A percentile compares a stretch with the other conserved stretches of the same genome.
These are phyloP conservation scores for Zoysia pacifica DNA, from an alignment of 176 grass and related monocot genomes.

Conservation along the genomic window DNA sequence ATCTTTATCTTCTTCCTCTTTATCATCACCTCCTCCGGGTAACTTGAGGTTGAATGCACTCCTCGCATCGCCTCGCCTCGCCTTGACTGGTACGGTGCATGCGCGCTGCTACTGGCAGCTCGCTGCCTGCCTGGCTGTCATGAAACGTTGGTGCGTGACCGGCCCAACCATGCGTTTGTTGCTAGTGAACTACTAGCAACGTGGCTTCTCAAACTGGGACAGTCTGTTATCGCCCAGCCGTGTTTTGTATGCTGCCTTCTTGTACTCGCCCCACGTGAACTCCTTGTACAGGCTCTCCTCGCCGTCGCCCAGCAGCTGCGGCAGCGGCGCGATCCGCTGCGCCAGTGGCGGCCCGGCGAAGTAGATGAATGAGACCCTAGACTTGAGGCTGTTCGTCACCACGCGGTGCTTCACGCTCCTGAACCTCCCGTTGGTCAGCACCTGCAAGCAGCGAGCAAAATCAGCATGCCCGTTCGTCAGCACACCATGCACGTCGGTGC, in stretches of 20 bases:
- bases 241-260: constrained; percentile 96
- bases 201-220: constrained; percentile 60
- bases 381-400: constrained; percentile 80
- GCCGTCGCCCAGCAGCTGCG: constrained; percentile 71
- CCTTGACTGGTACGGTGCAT: background rate
- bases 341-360: constrained; percentile 67
- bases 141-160: constrained; percentile 21
- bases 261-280: constrained; percentile 99
- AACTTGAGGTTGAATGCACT: background rate
- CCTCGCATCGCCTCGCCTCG: background rate
- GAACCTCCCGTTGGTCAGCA: constrained; percentile 95
- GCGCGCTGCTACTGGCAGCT: background rate
- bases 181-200: background rate
- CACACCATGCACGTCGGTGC: background rate
- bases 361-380: constrained; percentile 96
- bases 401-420: constrained; percentile 95
- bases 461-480: background rate
- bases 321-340: constrained; percentile 82
- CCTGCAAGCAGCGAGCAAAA: constrained; percentile 32
- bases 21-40: background rate
- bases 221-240: constrained; percentile 93
- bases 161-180: background rate
- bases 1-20: background rate
- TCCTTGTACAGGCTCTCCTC: constrained; percentile 92
- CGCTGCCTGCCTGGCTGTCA: background rate